A percentile compares a stretch with the other conserved stretches of the same genome.
Conservation (phyloP, 495 filamentous ascomycete genomes). For the Penicillium daleae region DNA sequence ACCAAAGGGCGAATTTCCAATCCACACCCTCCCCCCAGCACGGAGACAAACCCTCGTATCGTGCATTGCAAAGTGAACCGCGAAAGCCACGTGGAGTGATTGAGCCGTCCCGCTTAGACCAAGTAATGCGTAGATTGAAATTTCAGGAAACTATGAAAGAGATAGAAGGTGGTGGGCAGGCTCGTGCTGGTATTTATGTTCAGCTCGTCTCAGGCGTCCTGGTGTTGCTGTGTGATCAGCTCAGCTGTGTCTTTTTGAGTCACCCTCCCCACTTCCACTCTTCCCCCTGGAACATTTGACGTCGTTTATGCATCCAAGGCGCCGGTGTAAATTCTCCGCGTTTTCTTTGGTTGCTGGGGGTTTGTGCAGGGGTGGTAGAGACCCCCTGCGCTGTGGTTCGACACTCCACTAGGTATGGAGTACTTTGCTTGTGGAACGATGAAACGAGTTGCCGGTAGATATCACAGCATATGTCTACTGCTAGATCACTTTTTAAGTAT, state of each 20-base stretch:
- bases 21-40: constrained; percentile 4
- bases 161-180: not conserved
- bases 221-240: not conserved
- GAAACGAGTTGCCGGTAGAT: too few relatives aligned
- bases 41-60: not conserved
- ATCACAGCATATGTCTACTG: too few relatives aligned
- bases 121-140: not conserved
- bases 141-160: not conserved
- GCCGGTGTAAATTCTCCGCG: constrained; percentile 19
- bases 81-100: constrained; percentile 8
- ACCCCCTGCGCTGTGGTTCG: not conserved
- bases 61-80: constrained; percentile 7
- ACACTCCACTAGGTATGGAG: too few relatives aligned
- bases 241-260: not conserved
- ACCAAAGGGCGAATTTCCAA: constrained; percentile 24
- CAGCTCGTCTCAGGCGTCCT: not conserved
- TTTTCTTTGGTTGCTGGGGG: not conserved
- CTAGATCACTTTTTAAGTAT: too few relatives aligned
- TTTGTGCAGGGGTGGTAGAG: not conserved
- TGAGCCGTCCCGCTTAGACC: not conserved
- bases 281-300: not conserved
- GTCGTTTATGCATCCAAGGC: not conserved
- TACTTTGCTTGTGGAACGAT: too few relatives aligned
- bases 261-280: not conserved
- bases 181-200: constrained; percentile 3